A percentile compares a stretch with the other conserved stretches of the same genome.
These are phyloP conservation scores for Candida dajiaensis DNA, from an alignment of 805 yeast species.

Conservation along the genomic window DNA sequence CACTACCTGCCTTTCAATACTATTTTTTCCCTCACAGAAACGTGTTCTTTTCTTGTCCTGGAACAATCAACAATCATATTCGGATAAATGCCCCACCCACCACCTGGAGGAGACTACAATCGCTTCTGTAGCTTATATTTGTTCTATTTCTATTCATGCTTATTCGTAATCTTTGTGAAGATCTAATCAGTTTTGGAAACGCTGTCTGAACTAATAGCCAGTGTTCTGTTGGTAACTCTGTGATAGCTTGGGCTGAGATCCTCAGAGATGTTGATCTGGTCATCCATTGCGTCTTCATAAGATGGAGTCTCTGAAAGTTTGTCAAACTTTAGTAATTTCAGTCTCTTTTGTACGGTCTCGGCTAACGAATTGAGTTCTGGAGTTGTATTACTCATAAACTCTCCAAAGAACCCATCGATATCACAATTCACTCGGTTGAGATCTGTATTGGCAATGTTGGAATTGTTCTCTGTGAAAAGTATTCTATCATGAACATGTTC, in stretches of 20 bases:
- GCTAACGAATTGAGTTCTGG: neutral
- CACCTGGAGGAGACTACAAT: too few species aligned
- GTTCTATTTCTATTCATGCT: neutral
- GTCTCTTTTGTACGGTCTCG: conserved; percentile 1
- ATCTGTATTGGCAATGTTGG: conserved; percentile 3
- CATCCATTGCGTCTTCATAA: conserved; percentile 61
- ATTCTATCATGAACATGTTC: conserved; percentile 62
- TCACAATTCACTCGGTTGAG: too few species aligned
- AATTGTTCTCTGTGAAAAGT: conserved; percentile 16
- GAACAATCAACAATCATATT: neutral
- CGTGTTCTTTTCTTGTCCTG: too few species aligned
- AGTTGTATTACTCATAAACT: neutral
- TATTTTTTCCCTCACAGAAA: too few species aligned
- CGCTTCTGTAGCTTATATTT: too few species aligned
- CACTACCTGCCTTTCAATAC: too few species aligned
- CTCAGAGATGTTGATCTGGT: conserved; percentile 22
- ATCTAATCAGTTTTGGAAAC: neutral
- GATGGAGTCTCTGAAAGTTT: conserved; percentile 65
- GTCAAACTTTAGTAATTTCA: conserved; percentile 25
- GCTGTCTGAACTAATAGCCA: neutral
- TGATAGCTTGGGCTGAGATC: neutral
- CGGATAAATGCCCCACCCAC: neutral
- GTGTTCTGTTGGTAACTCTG: neutral
- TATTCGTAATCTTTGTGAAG: neutral
- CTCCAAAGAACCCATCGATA: neutral